Base-by-base conservation (phyloP, 106 monocot species). In the Dactylorhiza incarnata region DNA sequence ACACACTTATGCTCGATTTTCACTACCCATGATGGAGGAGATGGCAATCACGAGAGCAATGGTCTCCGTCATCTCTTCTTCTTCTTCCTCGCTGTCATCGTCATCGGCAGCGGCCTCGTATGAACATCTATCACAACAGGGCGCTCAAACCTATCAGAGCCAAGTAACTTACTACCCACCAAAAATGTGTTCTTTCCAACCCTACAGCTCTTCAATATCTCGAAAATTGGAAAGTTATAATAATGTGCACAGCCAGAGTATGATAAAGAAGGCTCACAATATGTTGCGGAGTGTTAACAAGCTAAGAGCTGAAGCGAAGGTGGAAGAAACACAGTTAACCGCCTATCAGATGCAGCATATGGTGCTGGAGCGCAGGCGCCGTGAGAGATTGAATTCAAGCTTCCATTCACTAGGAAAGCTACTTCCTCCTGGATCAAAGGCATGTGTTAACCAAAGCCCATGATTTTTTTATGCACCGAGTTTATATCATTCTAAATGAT, bases 311-410 rank as follows among this genome's bases (percentile, higher is more conserved):
- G 6, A 58, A 58, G 58, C 20, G 19, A 58, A 58, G 26, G 43
- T 22, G 51, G 67, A 29, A 2, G 25, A 24, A 45, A 15, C 14
- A 11, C 20, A 49, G 4, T 56, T 12, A 15, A 48, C 7, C 2
- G 75, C 49, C 24, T 87, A 81, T 71, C 96, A 99, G 78, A 54
- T 85, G 78, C 89, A 91, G 15, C 97, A 94, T 77, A 82, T 37
- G 37, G 37, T 37, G 37, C 37, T 37, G 37, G 37, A 37, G 37
- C 87, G 95, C 23, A 92, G 80, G 61, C 81, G 95, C 2, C 75
- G 95, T 1, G 86, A 90, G 81, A 90, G 83, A 74, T 73, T 92
- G 19, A 92, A 86, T 49, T 86, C 90, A 62, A 92, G 88, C 77
- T 95, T 92, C 65, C 43, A 78, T 22, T 79, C 81, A 37, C 37